These are phyloP conservation scores for Hypoxylon rickii DNA, from an alignment of 495 filamentous ascomycete genomes.

Conservation along the genomic window DNA sequence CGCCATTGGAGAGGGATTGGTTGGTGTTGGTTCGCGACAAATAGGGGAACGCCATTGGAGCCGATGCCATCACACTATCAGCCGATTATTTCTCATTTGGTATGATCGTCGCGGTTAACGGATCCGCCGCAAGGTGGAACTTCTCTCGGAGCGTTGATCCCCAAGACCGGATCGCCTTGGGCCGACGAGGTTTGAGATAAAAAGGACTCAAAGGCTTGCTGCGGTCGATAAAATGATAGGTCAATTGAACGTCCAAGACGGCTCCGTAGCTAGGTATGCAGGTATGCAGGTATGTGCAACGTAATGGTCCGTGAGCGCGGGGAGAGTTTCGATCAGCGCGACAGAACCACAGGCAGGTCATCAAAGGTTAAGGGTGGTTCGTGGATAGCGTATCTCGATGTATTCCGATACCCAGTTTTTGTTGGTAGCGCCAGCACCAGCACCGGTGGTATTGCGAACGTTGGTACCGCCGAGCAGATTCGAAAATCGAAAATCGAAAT, in stretches of 20 bases:
- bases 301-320: neutral
- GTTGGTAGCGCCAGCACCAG: too few species aligned
- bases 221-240: neutral
- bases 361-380: slow-evolving; percentile 2
- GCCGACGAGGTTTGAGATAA: neutral
- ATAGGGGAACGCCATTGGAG: slow-evolving; percentile 32
- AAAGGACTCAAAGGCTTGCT: neutral
- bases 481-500: neutral
- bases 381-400: slow-evolving; percentile 2
- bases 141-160: slow-evolving; percentile 19
- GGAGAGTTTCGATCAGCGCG: slow-evolving; percentile 23
- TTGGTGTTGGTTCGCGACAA: slow-evolving; percentile 37
- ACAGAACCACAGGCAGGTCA: slow-evolving; percentile 26
- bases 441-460: too few species aligned
- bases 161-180: slow-evolving; percentile 12
- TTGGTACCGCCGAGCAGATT: neutral
- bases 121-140: slow-evolving; percentile 23
- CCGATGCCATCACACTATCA: slow-evolving; percentile 21
- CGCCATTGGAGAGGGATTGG: slow-evolving; percentile 38
- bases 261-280: slow-evolving; percentile 12
- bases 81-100: slow-evolving; percentile 14
- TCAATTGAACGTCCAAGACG: slow-evolving; percentile 6
- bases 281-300: neutral
- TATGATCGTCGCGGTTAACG: slow-evolving; percentile 31
- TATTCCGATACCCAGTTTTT: neutral